Evolutionary conservation across 345 rosid genomes (phyloP).

Genomic region (Corymbia maculata): DNA sequence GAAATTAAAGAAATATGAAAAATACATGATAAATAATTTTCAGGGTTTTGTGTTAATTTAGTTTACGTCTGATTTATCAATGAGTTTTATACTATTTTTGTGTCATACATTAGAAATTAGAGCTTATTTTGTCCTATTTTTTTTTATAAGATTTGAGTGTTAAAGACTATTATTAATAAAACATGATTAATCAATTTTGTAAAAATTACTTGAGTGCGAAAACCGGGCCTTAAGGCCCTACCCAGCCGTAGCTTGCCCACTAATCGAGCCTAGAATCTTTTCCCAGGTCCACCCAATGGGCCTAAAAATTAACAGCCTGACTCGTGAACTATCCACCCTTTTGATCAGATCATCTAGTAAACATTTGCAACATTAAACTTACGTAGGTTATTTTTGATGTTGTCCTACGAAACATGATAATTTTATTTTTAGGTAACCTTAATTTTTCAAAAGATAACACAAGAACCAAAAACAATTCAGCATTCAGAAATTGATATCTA

Average conservation of each 20-base stretch:
- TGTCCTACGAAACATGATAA: neutral
- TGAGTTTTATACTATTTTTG: neutral
- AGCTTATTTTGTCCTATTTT: neutral
- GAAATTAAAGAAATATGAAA: neutral
- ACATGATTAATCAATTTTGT: neutral
- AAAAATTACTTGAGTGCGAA: fast-evolving
- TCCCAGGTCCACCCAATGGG: neutral
- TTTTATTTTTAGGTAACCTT: neutral
- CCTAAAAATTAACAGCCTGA: neutral
- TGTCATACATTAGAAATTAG: neutral
- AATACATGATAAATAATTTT: neutral
- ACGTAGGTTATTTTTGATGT: neutral
- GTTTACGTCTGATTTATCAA: too few relatives aligned
- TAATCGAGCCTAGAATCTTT: neutral
- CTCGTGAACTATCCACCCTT: neutral
- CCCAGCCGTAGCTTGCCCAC: neutral
- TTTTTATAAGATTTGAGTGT: neutral
- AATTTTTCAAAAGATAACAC: neutral
- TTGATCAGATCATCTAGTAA: neutral
- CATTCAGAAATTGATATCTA: fast-evolving
- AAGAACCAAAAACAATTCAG: neutral
- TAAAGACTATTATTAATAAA: neutral
- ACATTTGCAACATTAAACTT: neutral
- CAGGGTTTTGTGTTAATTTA: too few relatives aligned
- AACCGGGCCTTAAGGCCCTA: neutral